Base-by-base conservation (phyloP, 306 rosid genomes). In the Vigna hirtella region DNA sequence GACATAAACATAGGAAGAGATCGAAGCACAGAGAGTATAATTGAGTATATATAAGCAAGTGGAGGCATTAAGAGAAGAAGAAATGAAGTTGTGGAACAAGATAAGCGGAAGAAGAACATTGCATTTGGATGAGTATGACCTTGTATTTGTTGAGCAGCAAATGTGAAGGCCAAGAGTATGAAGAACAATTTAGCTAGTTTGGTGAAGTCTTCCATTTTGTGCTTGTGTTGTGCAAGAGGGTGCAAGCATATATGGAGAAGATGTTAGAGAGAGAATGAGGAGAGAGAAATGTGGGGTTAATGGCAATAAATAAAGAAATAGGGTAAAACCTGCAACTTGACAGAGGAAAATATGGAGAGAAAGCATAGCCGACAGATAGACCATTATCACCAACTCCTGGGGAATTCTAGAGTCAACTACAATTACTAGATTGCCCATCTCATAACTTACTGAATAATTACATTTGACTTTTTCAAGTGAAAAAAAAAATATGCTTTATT, bases 71-170 rank as follows among this genome's bases (percentile, higher is more conserved):
- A 0, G 15, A 11, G 13, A 45, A 2, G 16, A 45, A 45, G 16
- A 45, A 24, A 10, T 56, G 32, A 56, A 20, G 34, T 2, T 43
- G 15, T 10, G 9, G 0, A 10, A 56, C 1, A 20, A 2, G 26
- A 24, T 24, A 24, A 24, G 26, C 2, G 26, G 5, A 52, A 7
- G 28, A 62, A 64, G 43, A 61, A 79, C 42, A 22, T 58, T 10
- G 10, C 9, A 8, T 38, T 8, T 42, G 47, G 0, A 45, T 9
- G 16, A 45, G 76, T 17, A 17, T 52, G 28, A 86, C 94, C 94
- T 84, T 84, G 84, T 4, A 72, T 32, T 26, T 71, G 72, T 78
- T 55, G 26, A 49, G 88, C 80, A 64, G 90, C 90, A 77, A 84
- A 73, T 67, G 79, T 51, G 73, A 85, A 85, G 82, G 83, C 67